phyloP scores from a whole-genome alignment of 805 yeast species.

The Alloascoidea africana region DNA sequence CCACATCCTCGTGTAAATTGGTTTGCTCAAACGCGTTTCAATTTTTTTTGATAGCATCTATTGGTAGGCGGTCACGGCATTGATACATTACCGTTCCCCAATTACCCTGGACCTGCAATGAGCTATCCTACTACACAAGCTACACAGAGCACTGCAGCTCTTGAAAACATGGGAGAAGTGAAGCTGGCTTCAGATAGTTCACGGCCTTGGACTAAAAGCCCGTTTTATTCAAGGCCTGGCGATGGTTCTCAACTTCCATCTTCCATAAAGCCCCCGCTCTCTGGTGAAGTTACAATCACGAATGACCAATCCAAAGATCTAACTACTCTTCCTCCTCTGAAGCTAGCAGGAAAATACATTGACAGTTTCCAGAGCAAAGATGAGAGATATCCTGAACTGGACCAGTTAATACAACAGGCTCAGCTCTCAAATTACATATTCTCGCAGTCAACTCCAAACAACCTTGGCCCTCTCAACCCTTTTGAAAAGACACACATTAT shows the following conservation, averaged over 20 bases:
- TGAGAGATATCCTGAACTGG: conserved; percentile 18
- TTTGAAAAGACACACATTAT: conserved; percentile 58
- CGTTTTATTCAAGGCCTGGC: background rate
- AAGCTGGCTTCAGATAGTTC: no score
- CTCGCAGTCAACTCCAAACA: conserved; percentile 8
- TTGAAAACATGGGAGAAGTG: no score
- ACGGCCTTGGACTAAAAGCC: no score
- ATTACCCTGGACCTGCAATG: no score
- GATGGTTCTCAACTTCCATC: background rate
- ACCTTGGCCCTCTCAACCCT: conserved; percentile 26
- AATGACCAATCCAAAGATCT: background rate
- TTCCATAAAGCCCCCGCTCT: background rate
- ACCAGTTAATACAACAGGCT: conserved; percentile 16
- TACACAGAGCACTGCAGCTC: no score
- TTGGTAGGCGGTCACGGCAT: no score
- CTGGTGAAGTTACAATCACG: conserved; percentile 1
- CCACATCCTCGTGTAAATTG: no score
- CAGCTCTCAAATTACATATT: conserved; percentile 14
- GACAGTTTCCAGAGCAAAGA: conserved; percentile 15
- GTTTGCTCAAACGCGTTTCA: no score
- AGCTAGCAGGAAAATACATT: conserved; percentile 13
- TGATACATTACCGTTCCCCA: no score
- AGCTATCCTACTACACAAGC: no score
- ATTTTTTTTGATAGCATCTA: no score
- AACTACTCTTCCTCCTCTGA: conserved; percentile 7